Percentiles rank a stretch among this genome's conserved stretches.
phyloP scores from a whole-genome alignment of 1,139 yeast genomes.

The Kodamaea sp. region DNA sequence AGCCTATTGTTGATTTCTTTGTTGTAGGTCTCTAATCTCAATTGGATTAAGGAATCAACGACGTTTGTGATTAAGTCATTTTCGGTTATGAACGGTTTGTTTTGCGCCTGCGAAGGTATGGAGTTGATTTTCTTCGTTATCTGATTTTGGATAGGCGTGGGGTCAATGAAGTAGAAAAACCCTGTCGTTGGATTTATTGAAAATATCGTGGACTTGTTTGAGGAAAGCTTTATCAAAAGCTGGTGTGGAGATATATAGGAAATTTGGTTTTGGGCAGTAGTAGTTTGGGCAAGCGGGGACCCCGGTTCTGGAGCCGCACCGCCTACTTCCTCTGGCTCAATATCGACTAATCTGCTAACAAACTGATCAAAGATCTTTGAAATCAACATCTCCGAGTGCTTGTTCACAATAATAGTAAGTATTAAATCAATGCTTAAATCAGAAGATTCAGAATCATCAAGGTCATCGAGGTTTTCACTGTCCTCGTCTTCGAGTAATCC shows the following conservation, averaged over 20 bases:
- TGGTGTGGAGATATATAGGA: constrained; percentile 38
- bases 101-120: constrained; percentile 20
- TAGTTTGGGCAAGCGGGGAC: not conserved
- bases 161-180: constrained; percentile 44
- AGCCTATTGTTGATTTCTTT: constrained; percentile 55
- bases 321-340: not conserved
- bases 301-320: not conserved
- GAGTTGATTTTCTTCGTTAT: constrained; percentile 37
- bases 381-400: constrained; percentile 41
- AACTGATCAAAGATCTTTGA: constrained; percentile 19
- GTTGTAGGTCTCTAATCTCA: constrained; percentile 56
- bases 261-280: constrained; percentile 4
- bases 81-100: constrained; percentile 29
- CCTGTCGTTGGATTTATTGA: constrained; percentile 52
- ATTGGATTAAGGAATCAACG: constrained; percentile 40
- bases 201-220: constrained; percentile 36
- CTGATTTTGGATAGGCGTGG: constrained; percentile 41
- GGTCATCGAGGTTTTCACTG: constrained; percentile 4
- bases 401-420: constrained; percentile 35
- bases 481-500: not conserved
- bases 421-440: constrained; percentile 41
- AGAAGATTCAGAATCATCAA: constrained; percentile 15
- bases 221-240: constrained; percentile 35
- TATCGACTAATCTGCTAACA: constrained; percentile 1
- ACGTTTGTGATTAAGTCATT: constrained; percentile 33